Conservation (phyloP, 805 yeast genomes). For the Lipomyces anomalus region DNA sequence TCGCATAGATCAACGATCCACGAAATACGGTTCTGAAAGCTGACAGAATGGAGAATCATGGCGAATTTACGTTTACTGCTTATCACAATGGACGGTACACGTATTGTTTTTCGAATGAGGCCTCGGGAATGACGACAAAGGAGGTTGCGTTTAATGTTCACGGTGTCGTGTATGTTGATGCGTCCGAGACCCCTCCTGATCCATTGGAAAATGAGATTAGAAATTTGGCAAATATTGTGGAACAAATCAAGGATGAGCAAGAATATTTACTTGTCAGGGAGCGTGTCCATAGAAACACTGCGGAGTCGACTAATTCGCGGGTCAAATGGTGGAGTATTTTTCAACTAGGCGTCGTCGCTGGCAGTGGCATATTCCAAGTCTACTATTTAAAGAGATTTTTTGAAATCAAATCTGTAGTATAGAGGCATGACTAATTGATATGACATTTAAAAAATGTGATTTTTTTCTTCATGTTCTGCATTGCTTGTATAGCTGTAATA, state of each 20-base stretch:
- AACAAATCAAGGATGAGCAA: slow-evolving; percentile 84
- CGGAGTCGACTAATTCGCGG: slow-evolving; percentile 93
- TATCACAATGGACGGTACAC: slow-evolving; percentile 64
- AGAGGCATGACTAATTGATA: slow-evolving; percentile 24
- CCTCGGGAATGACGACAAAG: slow-evolving; percentile 61
- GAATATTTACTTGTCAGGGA: slow-evolving; percentile 91
- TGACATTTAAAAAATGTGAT: not conserved
- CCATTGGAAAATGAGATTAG: slow-evolving; percentile 74
- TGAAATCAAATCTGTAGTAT: slow-evolving; percentile 88
- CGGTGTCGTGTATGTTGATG: slow-evolving; percentile 81
- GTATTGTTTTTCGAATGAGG: slow-evolving; percentile 90
- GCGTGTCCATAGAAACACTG: slow-evolving; percentile 96
- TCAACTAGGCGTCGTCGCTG: slow-evolving; percentile 79
- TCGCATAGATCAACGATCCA: slow-evolving; percentile 42
- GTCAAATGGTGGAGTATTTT: slow-evolving; percentile 97
- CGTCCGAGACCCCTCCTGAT: slow-evolving; percentile 31
- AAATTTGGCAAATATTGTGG: slow-evolving; percentile 65
- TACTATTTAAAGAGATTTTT: slow-evolving; percentile 90
- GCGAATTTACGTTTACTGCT: slow-evolving; percentile 67
- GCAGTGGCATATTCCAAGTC: slow-evolving; percentile 87
- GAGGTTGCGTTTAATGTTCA: slow-evolving; percentile 95
- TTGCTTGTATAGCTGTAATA: slow-evolving; percentile 2
- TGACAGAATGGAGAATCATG: slow-evolving; percentile 62
- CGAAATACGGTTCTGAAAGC: slow-evolving; percentile 46
- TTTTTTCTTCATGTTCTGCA: too few relatives aligned